Conservation (phyloP, 257 asterid species). For the Haberlea rhodopensis region DNA sequence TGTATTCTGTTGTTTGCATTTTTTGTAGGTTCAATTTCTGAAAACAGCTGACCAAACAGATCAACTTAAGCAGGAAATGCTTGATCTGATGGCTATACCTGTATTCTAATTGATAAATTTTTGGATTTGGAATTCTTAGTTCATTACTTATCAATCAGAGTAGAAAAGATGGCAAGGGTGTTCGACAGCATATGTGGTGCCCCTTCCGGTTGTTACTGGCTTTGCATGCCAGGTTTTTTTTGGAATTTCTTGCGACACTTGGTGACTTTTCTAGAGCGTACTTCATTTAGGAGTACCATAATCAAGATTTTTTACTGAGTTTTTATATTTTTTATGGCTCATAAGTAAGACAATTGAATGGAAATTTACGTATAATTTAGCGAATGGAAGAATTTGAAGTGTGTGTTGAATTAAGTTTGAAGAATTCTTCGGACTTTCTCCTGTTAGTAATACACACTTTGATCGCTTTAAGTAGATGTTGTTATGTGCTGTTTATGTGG, state of each 20-base stretch:
- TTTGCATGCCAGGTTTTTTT: background rate
- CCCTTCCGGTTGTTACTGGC: too few relatives aligned
- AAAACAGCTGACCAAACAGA: too few relatives aligned
- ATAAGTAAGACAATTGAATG: background rate
- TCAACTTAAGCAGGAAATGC: too few relatives aligned
- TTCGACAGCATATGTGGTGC: background rate
- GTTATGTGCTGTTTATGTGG: conserved; percentile 5
- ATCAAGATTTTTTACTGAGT: too few relatives aligned
- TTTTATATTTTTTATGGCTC: background rate
- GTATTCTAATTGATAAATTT: background rate
- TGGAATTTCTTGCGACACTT: background rate
- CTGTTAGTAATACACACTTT: background rate
- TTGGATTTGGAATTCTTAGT: background rate
- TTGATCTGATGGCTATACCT: too few relatives aligned
- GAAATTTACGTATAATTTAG: background rate
- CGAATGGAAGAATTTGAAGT: background rate
- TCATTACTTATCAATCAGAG: too few relatives aligned
- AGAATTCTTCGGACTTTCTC: background rate
- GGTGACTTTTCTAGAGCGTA: background rate
- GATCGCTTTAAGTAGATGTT: background rate
- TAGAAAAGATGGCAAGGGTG: background rate
- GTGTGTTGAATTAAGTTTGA: background rate
- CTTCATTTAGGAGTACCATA: background rate
- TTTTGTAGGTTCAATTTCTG: too few relatives aligned
- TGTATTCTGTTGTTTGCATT: too few relatives aligned